phyloP scores from a whole-genome alignment of 2,329 filamentous ascomycete genomes.

The Trichoderma atroviride region DNA sequence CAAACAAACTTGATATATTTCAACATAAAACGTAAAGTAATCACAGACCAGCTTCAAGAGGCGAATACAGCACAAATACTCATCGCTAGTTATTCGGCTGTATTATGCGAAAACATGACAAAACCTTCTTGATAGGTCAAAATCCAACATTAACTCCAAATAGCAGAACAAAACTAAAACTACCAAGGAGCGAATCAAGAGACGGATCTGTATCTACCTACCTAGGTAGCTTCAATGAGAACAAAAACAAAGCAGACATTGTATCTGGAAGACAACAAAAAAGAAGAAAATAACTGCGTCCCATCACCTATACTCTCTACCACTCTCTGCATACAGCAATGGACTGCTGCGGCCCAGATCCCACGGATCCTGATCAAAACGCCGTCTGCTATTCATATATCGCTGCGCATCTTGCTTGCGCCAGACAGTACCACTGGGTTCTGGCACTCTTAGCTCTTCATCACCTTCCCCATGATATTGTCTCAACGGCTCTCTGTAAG shows the following conservation, averaged over 20 bases:
- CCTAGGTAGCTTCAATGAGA: too few relatives aligned
- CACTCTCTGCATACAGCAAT: neutral
- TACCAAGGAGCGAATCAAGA: too few relatives aligned
- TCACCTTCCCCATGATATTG: neutral
- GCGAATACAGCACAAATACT: too few relatives aligned
- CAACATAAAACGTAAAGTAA: too few relatives aligned
- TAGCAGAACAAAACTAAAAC: too few relatives aligned
- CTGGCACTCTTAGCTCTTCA: neutral
- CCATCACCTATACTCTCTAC: neutral
- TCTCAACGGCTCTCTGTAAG: neutral
- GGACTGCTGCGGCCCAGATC: neutral
- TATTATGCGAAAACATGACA: too few relatives aligned
- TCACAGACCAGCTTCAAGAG: too few relatives aligned
- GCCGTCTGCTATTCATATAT: neutral
- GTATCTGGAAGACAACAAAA: neutral
- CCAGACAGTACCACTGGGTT: neutral
- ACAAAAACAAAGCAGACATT: neutral
- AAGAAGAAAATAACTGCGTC: neutral
- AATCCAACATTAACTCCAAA: too few relatives aligned
- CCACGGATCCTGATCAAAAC: neutral
- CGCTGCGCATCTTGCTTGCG: conserved; percentile 8
- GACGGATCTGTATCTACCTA: too few relatives aligned
- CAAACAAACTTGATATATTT: too few relatives aligned
- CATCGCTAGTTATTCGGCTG: too few relatives aligned
- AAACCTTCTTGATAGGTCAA: too few relatives aligned